Evolutionary conservation across 805 yeast species (phyloP).

Genomic region (Blastobotrys mokoenaii): DNA sequence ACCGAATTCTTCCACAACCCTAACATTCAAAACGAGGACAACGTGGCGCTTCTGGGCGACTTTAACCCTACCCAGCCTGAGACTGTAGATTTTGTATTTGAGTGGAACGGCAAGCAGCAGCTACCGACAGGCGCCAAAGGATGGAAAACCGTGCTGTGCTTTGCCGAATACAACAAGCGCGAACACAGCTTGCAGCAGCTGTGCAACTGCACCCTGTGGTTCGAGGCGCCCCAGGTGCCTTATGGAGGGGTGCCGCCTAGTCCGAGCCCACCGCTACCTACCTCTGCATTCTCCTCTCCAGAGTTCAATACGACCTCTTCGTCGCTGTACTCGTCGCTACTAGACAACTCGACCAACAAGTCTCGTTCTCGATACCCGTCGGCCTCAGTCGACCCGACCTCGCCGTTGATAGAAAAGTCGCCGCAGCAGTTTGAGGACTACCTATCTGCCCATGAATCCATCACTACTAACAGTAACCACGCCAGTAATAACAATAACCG

Average conservation of each 20-base stretch:
- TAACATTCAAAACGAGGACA: conserved; percentile 31
- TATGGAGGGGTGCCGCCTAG: neutral
- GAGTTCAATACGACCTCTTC: neutral
- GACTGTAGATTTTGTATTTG: conserved; percentile 26
- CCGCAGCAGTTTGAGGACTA: neutral
- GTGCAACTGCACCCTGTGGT: conserved; percentile 28
- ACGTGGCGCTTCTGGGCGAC: conserved; percentile 32
- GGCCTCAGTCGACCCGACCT: neutral
- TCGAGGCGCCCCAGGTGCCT: conserved; percentile 17
- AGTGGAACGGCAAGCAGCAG: conserved; percentile 18
- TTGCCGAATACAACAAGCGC: conserved; percentile 32
- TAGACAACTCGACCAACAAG: too few species aligned
- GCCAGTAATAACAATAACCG: neutral
- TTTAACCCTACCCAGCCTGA: conserved; percentile 7
- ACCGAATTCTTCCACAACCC: conserved; percentile 30
- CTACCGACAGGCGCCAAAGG: conserved; percentile 18
- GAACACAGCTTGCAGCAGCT: conserved; percentile 27
- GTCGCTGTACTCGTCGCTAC: neutral
- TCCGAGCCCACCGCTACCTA: conserved; percentile 3
- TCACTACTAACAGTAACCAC: neutral
- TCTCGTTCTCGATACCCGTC: too few species aligned
- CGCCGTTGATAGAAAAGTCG: neutral
- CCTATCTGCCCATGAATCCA: neutral
- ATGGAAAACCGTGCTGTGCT: conserved; percentile 29
- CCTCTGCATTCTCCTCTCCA: conserved; percentile 1